A percentile compares a stretch with the other conserved stretches of the same genome.
Conservation (phyloP, 352 stramenopile species). For the Pythium scleroteichum region DNA sequence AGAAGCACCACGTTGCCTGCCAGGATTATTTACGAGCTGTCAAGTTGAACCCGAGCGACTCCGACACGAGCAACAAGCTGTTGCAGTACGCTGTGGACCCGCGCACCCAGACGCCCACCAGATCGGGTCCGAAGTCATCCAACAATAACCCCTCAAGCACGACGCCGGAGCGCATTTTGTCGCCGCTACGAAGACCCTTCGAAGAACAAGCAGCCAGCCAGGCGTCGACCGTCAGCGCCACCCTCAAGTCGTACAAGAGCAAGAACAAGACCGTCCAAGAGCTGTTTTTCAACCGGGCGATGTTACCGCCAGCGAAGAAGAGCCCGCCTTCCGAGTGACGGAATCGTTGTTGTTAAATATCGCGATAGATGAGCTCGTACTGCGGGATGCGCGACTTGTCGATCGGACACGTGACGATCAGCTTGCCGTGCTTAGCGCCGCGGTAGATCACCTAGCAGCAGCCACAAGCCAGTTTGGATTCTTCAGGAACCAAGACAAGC, state of each 20-base stretch:
- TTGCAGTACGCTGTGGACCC: constrained; percentile 47
- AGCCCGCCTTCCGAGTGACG: constrained; percentile 21
- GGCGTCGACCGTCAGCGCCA: constrained; percentile 22
- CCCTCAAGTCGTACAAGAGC: constrained; percentile 47
- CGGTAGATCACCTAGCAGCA: constrained; percentile 76
- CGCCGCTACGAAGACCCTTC: neutral
- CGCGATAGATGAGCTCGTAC: constrained; percentile 83
- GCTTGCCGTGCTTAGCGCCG: constrained; percentile 73
- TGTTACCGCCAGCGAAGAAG: constrained; percentile 36
- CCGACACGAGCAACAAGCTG: constrained; percentile 64
- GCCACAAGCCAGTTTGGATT: neutral
- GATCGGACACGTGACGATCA: constrained; percentile 81
- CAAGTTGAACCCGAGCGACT: constrained; percentile 55
- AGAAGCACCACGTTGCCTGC: constrained; percentile 59
- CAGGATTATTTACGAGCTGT: constrained; percentile 53
- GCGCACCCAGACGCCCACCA: neutral
- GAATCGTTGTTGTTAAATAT: constrained; percentile 46
- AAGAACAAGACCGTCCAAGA: constrained; percentile 63
- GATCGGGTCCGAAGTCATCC: neutral
- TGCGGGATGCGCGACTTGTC: constrained; percentile 74
- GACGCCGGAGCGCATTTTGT: neutral
- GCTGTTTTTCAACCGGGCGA: constrained; percentile 49
- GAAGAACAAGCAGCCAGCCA: constrained; percentile 2
- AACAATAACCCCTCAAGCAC: neutral
- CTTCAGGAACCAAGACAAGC: too few relatives aligned